Evolutionary conservation across 352 stramenopile genomes (phyloP).

Genomic region (Phytophthora idaei): DNA sequence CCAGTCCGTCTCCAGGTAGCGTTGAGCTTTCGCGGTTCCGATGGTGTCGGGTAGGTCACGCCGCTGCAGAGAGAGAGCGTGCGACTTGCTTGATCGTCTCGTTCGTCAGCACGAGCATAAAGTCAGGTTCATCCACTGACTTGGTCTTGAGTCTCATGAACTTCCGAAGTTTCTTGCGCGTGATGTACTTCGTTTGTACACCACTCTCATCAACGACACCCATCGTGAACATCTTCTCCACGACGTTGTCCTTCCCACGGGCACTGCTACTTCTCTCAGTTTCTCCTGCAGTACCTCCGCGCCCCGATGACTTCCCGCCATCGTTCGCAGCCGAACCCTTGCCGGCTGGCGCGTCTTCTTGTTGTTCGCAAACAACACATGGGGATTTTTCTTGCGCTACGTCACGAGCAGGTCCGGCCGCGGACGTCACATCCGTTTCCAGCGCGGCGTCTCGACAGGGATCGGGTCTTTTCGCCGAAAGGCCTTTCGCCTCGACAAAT

Average conservation of each 20-base stretch:
- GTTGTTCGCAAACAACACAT: background rate
- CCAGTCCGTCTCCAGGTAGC: background rate
- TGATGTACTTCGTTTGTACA: background rate
- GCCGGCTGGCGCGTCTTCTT: background rate
- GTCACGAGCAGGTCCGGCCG: background rate
- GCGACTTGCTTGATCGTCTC: background rate
- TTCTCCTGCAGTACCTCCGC: no score
- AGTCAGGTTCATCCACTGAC: background rate
- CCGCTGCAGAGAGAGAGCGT: background rate
- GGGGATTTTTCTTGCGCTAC: background rate
- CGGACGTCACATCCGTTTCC: background rate
- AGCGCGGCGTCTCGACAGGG: background rate
- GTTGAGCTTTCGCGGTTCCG: background rate
- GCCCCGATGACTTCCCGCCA: background rate
- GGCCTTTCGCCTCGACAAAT: background rate
- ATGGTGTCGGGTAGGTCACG: background rate
- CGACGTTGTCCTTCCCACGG: no score
- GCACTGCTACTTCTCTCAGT: no score
- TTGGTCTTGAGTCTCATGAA: background rate
- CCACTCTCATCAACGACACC: background rate
- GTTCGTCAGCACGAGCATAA: conserved; percentile 1
- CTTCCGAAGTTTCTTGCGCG: background rate
- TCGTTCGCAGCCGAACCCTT: background rate
- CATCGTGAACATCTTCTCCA: no score
- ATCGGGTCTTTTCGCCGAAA: background rate